Evolutionary conservation across 129 eudicot genomes (phyloP), one percentile per base, ranked within the genome.

Genomic region (Erigeron canadensis): DNA sequence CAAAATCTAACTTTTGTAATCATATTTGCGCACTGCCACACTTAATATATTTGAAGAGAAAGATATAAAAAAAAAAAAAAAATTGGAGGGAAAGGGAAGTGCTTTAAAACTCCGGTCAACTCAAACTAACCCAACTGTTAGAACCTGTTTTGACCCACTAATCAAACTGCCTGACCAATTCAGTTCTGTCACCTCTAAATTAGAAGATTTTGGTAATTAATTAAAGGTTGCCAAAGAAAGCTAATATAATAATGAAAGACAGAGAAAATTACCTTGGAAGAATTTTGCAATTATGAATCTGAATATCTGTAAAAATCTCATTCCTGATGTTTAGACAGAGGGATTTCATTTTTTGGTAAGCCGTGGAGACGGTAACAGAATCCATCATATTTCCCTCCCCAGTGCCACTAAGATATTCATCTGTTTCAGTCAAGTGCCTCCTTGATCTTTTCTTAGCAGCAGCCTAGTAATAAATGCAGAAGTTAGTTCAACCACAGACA

Each of bases 401-500:
- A 28, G 55, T 89, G 75, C 84, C 83, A 28, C 86, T 85, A 67
- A 90, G 81, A 81, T 82, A 90, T 74, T 90, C 96, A 79, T 90
- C 96, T 2, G 96, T 90, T 65, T 90, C 96, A 28, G 82, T 77
- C 72, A 90, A 79, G 75, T 90, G 94, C 72, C 90, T 81, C 78
- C 89, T 81, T 70, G 94, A 81, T 76, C 96, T 90, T 84, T 90
- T 90, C 51, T 85, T 90, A 11, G 96, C 86, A 83, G 94, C 94
- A 68, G 85, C 88, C 96, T 90, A 71, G 59, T 73, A 50, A 46
- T 60, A 45, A 28, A 12, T 43, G 56, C 22, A 57, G 51, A 18
- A 65, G 34, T 73, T 73, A 34, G 69, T 51, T 43, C n/a, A 57
- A 21, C 18, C 16, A 69, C 70, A 43, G 60, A 75, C 16, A 39